Evolutionary conservation across 768 basidiomycete species (phyloP).

Genomic region (Tulasnella sp.): DNA sequence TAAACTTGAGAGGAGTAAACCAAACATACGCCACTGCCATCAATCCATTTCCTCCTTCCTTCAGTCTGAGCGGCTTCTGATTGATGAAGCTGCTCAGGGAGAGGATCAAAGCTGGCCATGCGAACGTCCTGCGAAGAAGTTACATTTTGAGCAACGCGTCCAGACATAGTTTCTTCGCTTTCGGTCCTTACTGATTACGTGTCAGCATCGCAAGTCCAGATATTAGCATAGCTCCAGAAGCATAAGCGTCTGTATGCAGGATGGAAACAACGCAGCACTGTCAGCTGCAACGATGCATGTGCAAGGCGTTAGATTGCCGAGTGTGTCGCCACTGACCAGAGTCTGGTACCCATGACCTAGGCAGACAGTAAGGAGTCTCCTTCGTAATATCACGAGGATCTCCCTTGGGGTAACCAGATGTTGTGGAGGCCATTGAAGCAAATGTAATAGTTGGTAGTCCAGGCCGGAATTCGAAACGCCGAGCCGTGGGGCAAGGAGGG

Average conservation of each 20-base stretch:
- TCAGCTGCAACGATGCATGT: background rate
- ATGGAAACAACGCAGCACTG: too few species aligned
- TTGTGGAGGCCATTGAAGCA: too few species aligned
- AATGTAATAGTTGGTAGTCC: too few species aligned
- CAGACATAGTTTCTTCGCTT: too few species aligned
- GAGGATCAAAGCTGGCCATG: slow-evolving; percentile 7
- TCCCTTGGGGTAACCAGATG: too few species aligned
- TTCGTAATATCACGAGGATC: too few species aligned
- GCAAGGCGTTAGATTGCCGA: background rate
- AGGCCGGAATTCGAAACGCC: too few species aligned
- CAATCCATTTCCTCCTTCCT: slow-evolving; percentile 8
- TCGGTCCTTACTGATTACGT: slow-evolving; percentile 1
- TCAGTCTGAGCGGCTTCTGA: slow-evolving; percentile 10
- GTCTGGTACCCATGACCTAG: background rate
- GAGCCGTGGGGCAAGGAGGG: too few species aligned
- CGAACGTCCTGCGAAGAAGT: background rate
- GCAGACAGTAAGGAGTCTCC: background rate
- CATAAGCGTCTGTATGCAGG: background rate
- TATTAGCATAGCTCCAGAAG: slow-evolving; percentile 2
- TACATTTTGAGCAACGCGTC: background rate
- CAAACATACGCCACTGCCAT: slow-evolving; percentile 2
- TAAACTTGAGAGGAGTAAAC: background rate
- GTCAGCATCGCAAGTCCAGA: slow-evolving; percentile 3
- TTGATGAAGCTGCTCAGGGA: background rate
- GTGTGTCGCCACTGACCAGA: background rate